Evolutionary conservation across 73 alveolate species (phyloP), one percentile per base, ranked within the genome.

Genomic region (Paraurostyla sp.): DNA sequence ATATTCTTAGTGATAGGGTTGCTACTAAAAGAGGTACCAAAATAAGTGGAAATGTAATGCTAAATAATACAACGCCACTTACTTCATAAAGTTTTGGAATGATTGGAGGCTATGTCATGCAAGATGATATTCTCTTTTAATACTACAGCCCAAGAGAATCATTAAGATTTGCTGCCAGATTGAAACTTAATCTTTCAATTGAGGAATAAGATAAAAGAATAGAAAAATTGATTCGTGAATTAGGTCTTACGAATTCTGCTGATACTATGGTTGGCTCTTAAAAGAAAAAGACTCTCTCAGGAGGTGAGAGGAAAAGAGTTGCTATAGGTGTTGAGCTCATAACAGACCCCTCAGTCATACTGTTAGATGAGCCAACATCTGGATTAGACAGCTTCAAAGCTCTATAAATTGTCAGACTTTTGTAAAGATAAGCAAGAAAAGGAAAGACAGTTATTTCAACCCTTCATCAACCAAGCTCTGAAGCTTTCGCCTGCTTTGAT

Each of bases 381-480:
- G 95, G 95, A 3, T 54, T 89, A 20, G 95, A 89, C 42, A 27
- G 80, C 15, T 83, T 65, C 73, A 68, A 49, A 1, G 92, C 92
- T 23, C 56, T 75, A 33, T 35, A 80, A 58, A 63, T 69, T n/a
- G 78, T 80, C 42, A 45, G 35, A 33, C 35, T 58, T 0, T 35
- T 71, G 42, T 46, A 46, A 36, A 54, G 42, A 40, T 27, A 68
- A 58, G 52, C 92, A 22, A 65, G 59, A 52, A 50, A 22, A 46
- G 91, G 92, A n/a, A 93, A 86, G 82, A 91, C 95, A 22, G 75
- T 93, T 0, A 84, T 93, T 6, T 83, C 94, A 43, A 93, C 97
- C 36, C 91, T 93, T 15, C 97, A 93, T 86, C 81, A 93, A 65
- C 97, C 97, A 27, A 46, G 87, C 15, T 91, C 96, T 30, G 95